These are phyloP conservation scores for Hypoxylon sp. DNA, from an alignment of 2,329 filamentous ascomycete genomes.

Conservation along the genomic window DNA sequence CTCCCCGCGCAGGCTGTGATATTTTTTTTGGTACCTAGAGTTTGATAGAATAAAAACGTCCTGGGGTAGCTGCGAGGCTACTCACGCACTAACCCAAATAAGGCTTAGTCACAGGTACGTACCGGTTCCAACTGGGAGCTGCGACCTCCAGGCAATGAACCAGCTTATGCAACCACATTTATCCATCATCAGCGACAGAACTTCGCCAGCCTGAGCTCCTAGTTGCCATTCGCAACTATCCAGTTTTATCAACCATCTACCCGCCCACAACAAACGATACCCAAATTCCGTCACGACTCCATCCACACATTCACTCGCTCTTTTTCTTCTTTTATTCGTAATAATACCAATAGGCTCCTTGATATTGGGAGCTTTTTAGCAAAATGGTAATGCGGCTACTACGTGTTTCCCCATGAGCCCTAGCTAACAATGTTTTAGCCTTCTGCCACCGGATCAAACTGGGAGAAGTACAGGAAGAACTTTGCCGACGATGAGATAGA, in stretches of 20 bases:
- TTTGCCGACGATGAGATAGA: conserved; percentile 97
- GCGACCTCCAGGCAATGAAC: conserved; percentile 48
- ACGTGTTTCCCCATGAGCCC: conserved; percentile 23
- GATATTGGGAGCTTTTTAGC: conserved; percentile 52
- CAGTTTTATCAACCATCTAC: conserved; percentile 29
- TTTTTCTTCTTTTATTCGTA: conserved; percentile 16
- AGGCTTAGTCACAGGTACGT: conserved; percentile 29
- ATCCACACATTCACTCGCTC: neutral
- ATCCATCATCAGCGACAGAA: conserved; percentile 36
- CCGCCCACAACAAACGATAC: conserved; percentile 20
- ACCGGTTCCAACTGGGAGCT: conserved; percentile 13
- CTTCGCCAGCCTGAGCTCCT: conserved; percentile 30
- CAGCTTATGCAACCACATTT: conserved; percentile 51
- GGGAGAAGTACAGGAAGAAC: conserved; percentile 99
- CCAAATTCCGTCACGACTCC: neutral
- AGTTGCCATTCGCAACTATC: conserved; percentile 25
- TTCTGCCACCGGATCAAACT: conserved; percentile 92
- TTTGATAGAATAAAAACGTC: conserved; percentile 43
- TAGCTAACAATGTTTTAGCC: conserved; percentile 69
- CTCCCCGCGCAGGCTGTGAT: conserved; percentile 43
- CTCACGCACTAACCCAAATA: conserved; percentile 33
- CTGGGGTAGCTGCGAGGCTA: conserved; percentile 52
- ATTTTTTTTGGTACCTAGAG: conserved; percentile 39
- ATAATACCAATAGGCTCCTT: conserved; percentile 16
- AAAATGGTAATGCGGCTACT: conserved; percentile 50